These are phyloP conservation scores for Sanghuangporus weigelae DNA, from an alignment of 1,284 basidiomycete genomes.

Conservation along the genomic window DNA sequence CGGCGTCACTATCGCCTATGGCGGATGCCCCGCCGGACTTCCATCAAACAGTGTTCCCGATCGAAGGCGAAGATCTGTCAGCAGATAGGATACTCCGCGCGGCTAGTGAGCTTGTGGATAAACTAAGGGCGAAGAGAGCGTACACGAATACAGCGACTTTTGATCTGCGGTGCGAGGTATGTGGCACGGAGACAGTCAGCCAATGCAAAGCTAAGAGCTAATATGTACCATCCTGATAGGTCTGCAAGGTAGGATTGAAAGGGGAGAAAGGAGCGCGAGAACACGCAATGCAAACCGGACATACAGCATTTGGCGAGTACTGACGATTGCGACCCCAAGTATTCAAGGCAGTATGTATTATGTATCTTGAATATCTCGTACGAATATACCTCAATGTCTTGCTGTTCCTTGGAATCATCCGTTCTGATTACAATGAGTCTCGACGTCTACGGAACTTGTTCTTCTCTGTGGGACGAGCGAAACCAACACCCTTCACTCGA, in stretches of 20 bases:
- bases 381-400: neutral
- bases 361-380: neutral
- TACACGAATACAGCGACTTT: slow-evolving; percentile 92
- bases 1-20: slow-evolving; percentile 75
- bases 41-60: slow-evolving; percentile 82
- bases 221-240: slow-evolving; percentile 31
- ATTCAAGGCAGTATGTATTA: neutral
- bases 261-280: slow-evolving; percentile 89
- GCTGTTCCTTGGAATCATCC: too few relatives aligned
- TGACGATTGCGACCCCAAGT: slow-evolving; percentile 27
- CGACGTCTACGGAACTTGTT: too few relatives aligned
- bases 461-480: too few relatives aligned
- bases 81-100: slow-evolving; percentile 60
- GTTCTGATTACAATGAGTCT: too few relatives aligned
- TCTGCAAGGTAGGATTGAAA: slow-evolving; percentile 74
- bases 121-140: slow-evolving; percentile 69
- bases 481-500: too few relatives aligned
- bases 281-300: slow-evolving; percentile 84
- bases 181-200: slow-evolving; percentile 20
- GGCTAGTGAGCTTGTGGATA: slow-evolving; percentile 64
- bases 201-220: neutral
- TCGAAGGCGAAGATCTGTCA: slow-evolving; percentile 35
- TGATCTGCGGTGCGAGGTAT: slow-evolving; percentile 76
- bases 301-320: slow-evolving; percentile 86
- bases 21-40: slow-evolving; percentile 73